Conservation (phyloP, 306 rosid species). For the Styphnolobium japonicum region DNA sequence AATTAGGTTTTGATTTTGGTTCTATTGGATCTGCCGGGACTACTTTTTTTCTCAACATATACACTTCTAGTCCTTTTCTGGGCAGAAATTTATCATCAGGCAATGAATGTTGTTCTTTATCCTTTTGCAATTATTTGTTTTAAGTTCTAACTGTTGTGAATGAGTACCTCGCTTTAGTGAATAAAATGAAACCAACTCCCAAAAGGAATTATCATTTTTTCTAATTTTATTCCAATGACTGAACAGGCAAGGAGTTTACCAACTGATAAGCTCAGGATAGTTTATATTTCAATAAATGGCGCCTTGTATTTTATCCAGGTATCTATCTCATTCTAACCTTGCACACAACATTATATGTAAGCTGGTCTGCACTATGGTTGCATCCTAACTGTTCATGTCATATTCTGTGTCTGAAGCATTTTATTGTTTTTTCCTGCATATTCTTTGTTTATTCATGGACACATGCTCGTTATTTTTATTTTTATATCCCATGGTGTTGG, state of each 20-base stretch:
- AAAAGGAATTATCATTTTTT: not conserved
- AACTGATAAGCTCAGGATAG: slow-evolving; percentile 72
- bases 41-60: slow-evolving; percentile 87
- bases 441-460: not conserved
- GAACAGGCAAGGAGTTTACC: slow-evolving; percentile 92
- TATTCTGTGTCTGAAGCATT: not conserved
- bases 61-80: slow-evolving; percentile 92
- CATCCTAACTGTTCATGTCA: not conserved
- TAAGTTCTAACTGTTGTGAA: not conserved
- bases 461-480: not conserved
- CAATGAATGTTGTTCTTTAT: slow-evolving; percentile 25
- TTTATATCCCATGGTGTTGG: not conserved
- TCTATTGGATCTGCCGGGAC: slow-evolving; percentile 82
- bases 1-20: slow-evolving; percentile 65
- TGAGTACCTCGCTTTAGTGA: not conserved
- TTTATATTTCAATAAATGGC: slow-evolving; percentile 64
- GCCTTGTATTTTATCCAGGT: slow-evolving; percentile 84
- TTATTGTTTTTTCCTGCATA: not conserved
- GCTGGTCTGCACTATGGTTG: not conserved
- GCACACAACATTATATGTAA: not conserved
- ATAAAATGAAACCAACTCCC: not conserved
- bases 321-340: slow-evolving; percentile 2
- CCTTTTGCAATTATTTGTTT: not conserved
- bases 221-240: slow-evolving; percentile 18
- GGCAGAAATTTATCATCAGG: slow-evolving; percentile 99